Evolutionary conservation across 2,329 filamentous ascomycete species (phyloP).

Genomic region (Westerdykella aurantiaca): DNA sequence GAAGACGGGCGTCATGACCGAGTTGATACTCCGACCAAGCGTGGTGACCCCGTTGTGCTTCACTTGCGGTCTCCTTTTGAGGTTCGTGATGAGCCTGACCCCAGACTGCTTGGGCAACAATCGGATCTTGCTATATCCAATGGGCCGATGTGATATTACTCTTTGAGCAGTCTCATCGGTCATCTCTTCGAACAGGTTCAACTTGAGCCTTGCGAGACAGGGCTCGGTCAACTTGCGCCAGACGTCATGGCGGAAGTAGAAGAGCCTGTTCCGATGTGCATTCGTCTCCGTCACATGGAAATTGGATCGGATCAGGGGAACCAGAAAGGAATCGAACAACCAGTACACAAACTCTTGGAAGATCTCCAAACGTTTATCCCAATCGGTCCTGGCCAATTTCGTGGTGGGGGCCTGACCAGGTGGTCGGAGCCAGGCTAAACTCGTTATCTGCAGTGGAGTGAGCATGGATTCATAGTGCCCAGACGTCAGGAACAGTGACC

Average conservation of each 20-base stretch:
- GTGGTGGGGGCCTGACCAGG: slow-evolving; percentile 39
- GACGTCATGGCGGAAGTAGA: slow-evolving; percentile 91
- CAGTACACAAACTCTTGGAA: slow-evolving; percentile 87
- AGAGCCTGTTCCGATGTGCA: slow-evolving; percentile 70
- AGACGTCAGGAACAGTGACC: slow-evolving; percentile 4
- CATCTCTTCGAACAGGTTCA: slow-evolving; percentile 73
- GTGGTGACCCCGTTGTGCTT: slow-evolving; percentile 49
- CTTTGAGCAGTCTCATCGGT: slow-evolving; percentile 51
- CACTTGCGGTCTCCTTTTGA: slow-evolving; percentile 59
- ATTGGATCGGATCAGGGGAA: slow-evolving; percentile 78
- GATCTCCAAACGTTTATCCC: slow-evolving; percentile 69
- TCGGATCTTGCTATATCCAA: slow-evolving; percentile 75
- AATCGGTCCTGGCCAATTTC: slow-evolving; percentile 66
- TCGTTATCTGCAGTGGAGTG: slow-evolving; percentile 50
- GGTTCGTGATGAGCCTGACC: slow-evolving; percentile 81
- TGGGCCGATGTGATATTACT: slow-evolving; percentile 55
- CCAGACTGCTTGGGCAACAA: slow-evolving; percentile 74
- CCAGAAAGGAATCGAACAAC: slow-evolving; percentile 82
- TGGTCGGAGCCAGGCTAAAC: slow-evolving; percentile 67
- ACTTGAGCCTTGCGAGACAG: slow-evolving; percentile 60
- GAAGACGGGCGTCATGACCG: slow-evolving; percentile 65
- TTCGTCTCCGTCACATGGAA: slow-evolving; percentile 95
- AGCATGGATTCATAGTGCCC: slow-evolving; percentile 7
- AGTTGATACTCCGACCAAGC: slow-evolving; percentile 63
- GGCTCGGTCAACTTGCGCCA: slow-evolving; percentile 76